Evolutionary conservation across 345 rosid genomes (phyloP), one percentile per base, ranked within the genome.

Genomic region (Pseudoturritis turrita): DNA sequence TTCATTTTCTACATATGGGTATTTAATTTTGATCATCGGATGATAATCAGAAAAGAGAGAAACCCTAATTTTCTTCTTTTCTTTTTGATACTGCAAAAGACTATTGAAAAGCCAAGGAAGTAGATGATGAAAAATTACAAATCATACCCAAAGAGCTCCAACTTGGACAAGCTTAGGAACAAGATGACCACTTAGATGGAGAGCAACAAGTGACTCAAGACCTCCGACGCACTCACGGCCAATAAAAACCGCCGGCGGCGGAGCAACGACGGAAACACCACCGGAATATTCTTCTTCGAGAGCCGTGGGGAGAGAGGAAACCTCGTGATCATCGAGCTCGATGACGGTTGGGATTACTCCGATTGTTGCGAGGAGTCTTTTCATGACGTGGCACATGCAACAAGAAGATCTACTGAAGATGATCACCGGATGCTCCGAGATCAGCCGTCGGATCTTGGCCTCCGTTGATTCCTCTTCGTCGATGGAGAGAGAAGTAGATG

Each of bases 361-460:
- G 64, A 91, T 79, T 50, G 84, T 78, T 59, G 88, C 80, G 13
- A 94, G 83, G 22, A 94, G 90, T 46, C 82, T 87, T 78, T 85
- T 89, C 96, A 94, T 91, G 79, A 89, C 96, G 65, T 89, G 97
- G 80, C 97, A 89, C 98, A 91, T 94, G 87, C 91, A 94, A 75
- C 98, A 94, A 5, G 97, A 81, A 9, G 95, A 79, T 52, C 89
- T 85, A 78, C 90, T 88, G 82, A 94, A 94, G 67, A 94, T 91
- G 77, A 94, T 83, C 25, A 94, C 98, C 0, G 96, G 97, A 80
- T 94, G 88, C 76, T 94, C 98, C 0, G 91, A 73, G 44, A 91
- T 91, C n/a, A 94, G 86, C 17, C 97, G 89, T 46, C 78, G 94
- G 89, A 94, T 87, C 71, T 81, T 76, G 6, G 84, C 62, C 74